Evolutionary conservation across 768 basidiomycete genomes (phyloP).

Genomic region (Lactarius deliciosus): DNA sequence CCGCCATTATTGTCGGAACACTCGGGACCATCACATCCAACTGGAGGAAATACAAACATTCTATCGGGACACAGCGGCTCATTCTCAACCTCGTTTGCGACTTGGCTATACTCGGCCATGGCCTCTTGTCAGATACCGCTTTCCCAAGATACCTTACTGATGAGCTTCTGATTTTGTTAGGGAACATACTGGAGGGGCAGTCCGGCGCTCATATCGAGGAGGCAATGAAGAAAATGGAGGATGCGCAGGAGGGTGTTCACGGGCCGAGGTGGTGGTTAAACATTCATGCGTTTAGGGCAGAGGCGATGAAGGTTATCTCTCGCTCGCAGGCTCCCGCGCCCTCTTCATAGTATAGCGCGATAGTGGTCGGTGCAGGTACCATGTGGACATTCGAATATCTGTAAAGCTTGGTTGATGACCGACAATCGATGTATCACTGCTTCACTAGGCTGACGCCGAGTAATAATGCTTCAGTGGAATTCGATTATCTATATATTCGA

Average conservation of each 20-base stretch:
- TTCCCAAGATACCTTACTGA: conserved; percentile 7
- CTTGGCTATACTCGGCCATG: conserved; percentile 25
- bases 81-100: conserved; percentile 29
- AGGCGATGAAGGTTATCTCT: neutral
- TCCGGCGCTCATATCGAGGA: neutral
- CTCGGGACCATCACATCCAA: neutral
- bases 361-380: neutral
- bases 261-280: neutral
- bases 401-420: too few species aligned
- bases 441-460: too few species aligned
- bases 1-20: neutral
- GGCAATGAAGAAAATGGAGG: neutral
- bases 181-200: conserved; percentile 8
- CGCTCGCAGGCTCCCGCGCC: neutral
- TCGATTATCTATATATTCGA: too few species aligned
- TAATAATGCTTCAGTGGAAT: neutral
- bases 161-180: conserved; percentile 2
- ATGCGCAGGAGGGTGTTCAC: neutral
- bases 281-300: neutral
- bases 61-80: conserved; percentile 25
- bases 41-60: neutral
- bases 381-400: neutral
- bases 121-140: neutral
- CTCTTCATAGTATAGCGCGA: neutral
- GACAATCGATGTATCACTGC: too few species aligned